These are phyloP conservation scores for Rhytidiadelphus loreus DNA, from an alignment of 225 moss, liverwort and hornwort species.

Conservation along the genomic window DNA sequence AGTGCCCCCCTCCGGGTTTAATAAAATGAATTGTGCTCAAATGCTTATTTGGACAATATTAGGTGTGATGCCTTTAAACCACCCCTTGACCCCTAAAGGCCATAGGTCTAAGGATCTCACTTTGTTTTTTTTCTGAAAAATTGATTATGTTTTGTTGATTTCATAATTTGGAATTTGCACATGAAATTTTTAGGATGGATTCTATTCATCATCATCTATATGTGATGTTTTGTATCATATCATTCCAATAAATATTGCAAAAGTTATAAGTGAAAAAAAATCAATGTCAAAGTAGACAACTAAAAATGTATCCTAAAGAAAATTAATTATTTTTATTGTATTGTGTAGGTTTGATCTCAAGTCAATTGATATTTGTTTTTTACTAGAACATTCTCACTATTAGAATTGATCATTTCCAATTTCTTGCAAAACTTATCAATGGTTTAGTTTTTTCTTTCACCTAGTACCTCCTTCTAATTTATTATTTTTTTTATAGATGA, in stretches of 20 bases:
- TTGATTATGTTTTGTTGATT: background rate
- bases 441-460: background rate
- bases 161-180: background rate
- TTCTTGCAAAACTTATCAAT: background rate
- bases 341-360: background rate
- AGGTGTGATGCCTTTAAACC: background rate
- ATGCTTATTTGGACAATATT: background rate
- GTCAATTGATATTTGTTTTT: too few relatives aligned
- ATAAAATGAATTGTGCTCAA: too few relatives aligned
- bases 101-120: rapidly evolving
- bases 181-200: background rate
- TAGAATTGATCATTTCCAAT: background rate
- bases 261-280: background rate
- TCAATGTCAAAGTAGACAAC: background rate
- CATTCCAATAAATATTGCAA: background rate
- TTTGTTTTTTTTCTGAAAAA: background rate
- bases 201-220: background rate
- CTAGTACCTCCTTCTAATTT: rapidly evolving
- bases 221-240: background rate
- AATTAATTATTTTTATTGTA: background rate
- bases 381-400: background rate
- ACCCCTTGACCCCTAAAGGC: rapidly evolving
- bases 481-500: background rate
- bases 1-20: too few relatives aligned
- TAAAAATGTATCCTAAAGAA: background rate